Evolutionary conservation across 2,329 filamentous ascomycete species (phyloP), one percentile per base, ranked within the genome.

Genomic region (Microcyclosporella mali): DNA sequence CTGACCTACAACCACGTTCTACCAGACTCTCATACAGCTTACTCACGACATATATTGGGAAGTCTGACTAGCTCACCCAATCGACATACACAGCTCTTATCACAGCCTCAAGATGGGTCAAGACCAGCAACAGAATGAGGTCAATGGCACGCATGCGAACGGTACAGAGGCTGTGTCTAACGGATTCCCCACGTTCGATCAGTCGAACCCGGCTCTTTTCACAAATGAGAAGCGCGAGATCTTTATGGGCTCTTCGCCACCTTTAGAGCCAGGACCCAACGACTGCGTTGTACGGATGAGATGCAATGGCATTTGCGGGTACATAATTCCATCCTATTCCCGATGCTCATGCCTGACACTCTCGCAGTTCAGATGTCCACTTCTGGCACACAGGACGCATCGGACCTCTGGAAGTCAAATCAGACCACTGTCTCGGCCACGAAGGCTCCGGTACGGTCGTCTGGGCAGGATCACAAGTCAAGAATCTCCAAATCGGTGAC

Each of bases 381-480:
- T 58, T 58, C 47, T 57, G 55, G 58, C 53, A 53, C 41, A 55
- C 50, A 0, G 81, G 81, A 17, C 66, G 72, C 10, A 84, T 85
- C 54, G 81, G 82, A 2, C 70, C 73, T 2, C 68, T 84, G 2
- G 70, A 78, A 1, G 74, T 85, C 10, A 72, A 79, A 45, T 74
- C 75, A 15, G 77, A 82, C 51, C 81, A 78, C 53, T 80, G 82
- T 40, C 70, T 81, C 2, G 83, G 82, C 53, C 83, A 87, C 57
- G 82, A 86, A 64, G 84, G 81, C 4, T 75, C 81, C 10, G 82
- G 82, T 35, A 70, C 81, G 16, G 70, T 86, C 43, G 71, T 73
- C 46, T 70, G 74, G 33, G 68, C 81, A 30, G 82, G 82, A 29
- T 64, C 74, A 8, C 67, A 66, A 17, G 79, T 84, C 27, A 75